These are phyloP conservation scores for Cyathus striatus DNA, from an alignment of 768 basidiomycete species.

Conservation along the genomic window DNA sequence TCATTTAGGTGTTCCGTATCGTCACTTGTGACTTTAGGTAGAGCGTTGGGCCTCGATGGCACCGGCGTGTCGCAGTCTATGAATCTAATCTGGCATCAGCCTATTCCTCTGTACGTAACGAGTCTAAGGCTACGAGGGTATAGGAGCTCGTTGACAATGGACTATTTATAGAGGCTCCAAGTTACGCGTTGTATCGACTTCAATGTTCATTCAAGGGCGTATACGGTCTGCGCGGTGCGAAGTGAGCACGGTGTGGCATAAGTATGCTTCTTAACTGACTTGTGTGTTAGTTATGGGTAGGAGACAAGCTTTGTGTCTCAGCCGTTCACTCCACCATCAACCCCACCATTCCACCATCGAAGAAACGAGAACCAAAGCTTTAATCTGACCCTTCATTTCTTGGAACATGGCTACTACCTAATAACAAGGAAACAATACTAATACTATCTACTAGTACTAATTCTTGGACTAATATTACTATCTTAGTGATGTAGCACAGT, in stretches of 20 bases:
- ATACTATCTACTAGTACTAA: too few relatives aligned
- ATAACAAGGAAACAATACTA: too few relatives aligned
- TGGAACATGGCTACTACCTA: too few relatives aligned
- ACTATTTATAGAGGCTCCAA: slow-evolving; percentile 29
- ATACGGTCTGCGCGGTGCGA: slow-evolving; percentile 39
- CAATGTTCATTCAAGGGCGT: slow-evolving; percentile 34
- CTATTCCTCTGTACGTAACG: slow-evolving; percentile 23
- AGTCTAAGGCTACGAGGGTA: too few relatives aligned
- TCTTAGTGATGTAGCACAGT: too few relatives aligned
- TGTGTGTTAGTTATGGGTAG: slow-evolving; percentile 32
- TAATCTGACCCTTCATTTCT: neutral
- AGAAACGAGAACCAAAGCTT: slow-evolving; percentile 8
- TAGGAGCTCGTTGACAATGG: neutral
- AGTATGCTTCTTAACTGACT: slow-evolving; percentile 2
- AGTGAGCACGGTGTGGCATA: slow-evolving; percentile 17
- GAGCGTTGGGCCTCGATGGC: slow-evolving; percentile 30
- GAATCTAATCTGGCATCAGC: slow-evolving; percentile 44
- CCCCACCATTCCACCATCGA: slow-evolving; percentile 8
- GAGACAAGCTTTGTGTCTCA: slow-evolving; percentile 36
- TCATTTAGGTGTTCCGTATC: slow-evolving; percentile 36
- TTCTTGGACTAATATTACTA: too few relatives aligned
- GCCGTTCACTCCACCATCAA: slow-evolving; percentile 38
- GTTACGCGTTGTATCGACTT: slow-evolving; percentile 35
- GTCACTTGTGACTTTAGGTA: slow-evolving; percentile 36
- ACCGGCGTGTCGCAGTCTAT: slow-evolving; percentile 47